These are phyloP conservation scores for Graphilbum fragrans DNA, from an alignment of 2,329 filamentous ascomycete genomes.

Conservation along the genomic window DNA sequence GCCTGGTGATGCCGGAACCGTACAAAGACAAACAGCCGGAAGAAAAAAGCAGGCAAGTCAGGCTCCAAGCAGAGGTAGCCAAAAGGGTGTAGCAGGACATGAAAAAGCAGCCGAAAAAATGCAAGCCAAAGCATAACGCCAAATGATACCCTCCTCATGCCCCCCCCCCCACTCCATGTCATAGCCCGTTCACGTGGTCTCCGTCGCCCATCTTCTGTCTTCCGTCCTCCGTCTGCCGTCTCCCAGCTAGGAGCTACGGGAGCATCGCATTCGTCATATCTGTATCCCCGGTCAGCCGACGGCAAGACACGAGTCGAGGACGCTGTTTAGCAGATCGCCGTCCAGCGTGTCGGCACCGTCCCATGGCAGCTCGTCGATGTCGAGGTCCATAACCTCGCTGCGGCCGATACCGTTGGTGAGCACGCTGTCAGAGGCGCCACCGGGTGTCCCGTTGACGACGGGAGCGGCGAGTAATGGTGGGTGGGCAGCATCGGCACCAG, in stretches of 20 bases:
- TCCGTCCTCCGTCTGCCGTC: too few species aligned
- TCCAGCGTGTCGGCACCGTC: constrained; percentile 45
- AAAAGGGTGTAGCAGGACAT: too few species aligned
- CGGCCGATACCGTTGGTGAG: constrained; percentile 13
- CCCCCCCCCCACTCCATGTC: too few species aligned
- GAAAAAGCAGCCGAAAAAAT: too few species aligned
- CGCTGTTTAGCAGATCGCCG: constrained; percentile 37
- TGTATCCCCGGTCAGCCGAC: constrained; percentile 29
- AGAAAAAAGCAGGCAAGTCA: too few species aligned
- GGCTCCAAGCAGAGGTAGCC: too few species aligned
- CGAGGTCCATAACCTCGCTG: constrained; percentile 46
- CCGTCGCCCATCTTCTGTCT: too few species aligned
- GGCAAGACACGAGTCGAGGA: constrained; percentile 44
- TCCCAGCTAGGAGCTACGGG: too few species aligned
- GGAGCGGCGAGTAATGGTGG: not conserved
- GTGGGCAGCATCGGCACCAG: not conserved
- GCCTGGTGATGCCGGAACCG: not conserved
- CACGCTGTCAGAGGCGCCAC: not conserved
- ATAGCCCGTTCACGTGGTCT: too few species aligned
- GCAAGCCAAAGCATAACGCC: too few species aligned
- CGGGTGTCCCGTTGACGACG: not conserved
- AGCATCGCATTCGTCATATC: not conserved
- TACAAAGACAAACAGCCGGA: not conserved
- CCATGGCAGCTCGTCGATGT: constrained; percentile 46
- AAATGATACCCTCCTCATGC: too few species aligned